These are phyloP conservation scores for Boechera stricta DNA, from an alignment of 345 rosid species.

Conservation along the genomic window DNA sequence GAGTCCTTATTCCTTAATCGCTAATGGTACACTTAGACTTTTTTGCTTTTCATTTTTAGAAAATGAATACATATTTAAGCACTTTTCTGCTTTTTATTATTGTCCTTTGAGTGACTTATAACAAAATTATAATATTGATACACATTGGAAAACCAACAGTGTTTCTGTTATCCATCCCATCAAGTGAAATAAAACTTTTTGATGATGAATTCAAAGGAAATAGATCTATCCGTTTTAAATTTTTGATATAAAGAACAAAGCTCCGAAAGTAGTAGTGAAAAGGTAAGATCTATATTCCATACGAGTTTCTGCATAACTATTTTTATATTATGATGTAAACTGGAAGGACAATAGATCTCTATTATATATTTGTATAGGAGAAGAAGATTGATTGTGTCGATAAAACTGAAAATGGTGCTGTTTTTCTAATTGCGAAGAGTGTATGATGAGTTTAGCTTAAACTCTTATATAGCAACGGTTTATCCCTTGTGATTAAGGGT, in stretches of 20 bases:
- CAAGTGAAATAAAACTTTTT: neutral
- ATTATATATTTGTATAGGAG: no score
- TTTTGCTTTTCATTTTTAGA: neutral
- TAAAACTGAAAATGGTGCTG: no score
- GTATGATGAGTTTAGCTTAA: no score
- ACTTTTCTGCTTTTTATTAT: neutral
- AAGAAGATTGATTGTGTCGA: no score
- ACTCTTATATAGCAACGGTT: no score
- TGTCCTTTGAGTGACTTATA: conserved; percentile 14
- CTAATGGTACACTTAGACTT: conserved; percentile 22
- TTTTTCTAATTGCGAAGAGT: no score
- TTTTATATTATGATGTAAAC: neutral
- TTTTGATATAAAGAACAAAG: no score
- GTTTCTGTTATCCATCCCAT: conserved; percentile 15
- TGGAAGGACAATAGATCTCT: neutral
- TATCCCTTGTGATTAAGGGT: no score
- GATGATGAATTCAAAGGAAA: neutral
- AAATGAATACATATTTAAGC: neutral
- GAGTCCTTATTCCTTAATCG: conserved; percentile 15
- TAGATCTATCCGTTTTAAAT: neutral
- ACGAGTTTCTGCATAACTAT: neutral
- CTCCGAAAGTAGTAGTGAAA: no score
- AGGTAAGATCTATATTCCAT: no score
- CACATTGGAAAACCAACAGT: conserved; percentile 12
- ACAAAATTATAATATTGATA: neutral